Conservation (phyloP, 169 alveolate species). For the Eimeria necatrix region DNA sequence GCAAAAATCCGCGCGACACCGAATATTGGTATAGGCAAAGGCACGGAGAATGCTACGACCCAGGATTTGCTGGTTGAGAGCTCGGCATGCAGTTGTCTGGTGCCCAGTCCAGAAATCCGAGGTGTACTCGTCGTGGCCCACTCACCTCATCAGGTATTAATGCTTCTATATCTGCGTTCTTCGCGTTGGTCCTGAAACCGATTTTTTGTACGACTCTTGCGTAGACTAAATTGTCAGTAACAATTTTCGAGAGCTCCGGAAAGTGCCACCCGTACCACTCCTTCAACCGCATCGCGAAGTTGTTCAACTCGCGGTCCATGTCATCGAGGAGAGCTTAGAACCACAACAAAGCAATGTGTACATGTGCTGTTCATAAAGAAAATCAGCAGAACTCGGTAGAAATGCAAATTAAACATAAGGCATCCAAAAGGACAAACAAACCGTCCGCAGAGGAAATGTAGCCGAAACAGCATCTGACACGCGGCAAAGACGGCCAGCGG, state of each 20-base stretch:
- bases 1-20: no score
- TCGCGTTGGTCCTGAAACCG: conserved; percentile 77
- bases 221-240: conserved; percentile 95
- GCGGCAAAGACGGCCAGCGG: no score
- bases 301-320: conserved; percentile 98
- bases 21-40: no score
- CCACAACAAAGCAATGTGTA: neutral
- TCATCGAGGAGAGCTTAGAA: conserved; percentile 72
- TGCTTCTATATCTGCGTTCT: conserved; percentile 42
- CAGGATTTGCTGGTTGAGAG: no score
- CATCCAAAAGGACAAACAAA: no score
- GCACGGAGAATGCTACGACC: no score
- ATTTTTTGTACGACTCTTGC: conserved; percentile 87
- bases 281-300: conserved; percentile 99
- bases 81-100: no score
- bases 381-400: neutral
- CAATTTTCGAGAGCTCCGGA: conserved; percentile 98
- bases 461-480: no score
- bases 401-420: neutral
- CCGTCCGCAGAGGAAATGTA: no score
- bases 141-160: conserved; percentile 68
- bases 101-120: neutral
- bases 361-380: no score
- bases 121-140: no score
- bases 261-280: conserved; percentile 99